Conservation (phyloP, 306 rosid genomes). For the Sindora glabra region DNA sequence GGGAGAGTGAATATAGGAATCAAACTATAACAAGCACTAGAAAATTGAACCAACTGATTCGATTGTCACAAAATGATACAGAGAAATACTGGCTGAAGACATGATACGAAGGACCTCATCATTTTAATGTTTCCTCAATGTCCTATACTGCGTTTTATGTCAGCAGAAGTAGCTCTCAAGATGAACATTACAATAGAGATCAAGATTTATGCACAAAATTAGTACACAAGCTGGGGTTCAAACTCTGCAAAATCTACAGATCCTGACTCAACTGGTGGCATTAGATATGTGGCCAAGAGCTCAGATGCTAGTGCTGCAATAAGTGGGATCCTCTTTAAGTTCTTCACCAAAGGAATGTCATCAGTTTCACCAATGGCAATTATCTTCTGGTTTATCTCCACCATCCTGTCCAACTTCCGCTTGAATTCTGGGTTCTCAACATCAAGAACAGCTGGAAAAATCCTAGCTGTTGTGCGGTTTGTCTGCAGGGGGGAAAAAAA, state of each 20-base stretch:
- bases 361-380: slow-evolving; percentile 59
- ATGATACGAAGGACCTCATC: slow-evolving; percentile 22
- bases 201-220: slow-evolving; percentile 32
- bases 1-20: too few relatives aligned
- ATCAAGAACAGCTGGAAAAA: slow-evolving; percentile 92
- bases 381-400: slow-evolving; percentile 68
- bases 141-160: slow-evolving; percentile 8
- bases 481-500: slow-evolving; percentile 67
- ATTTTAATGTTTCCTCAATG: slow-evolving; percentile 27
- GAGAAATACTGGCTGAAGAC: neutral
- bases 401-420: slow-evolving; percentile 85
- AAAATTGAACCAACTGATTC: neutral
- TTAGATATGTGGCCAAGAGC: slow-evolving; percentile 76
- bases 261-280: slow-evolving; percentile 95
- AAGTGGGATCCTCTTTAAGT: slow-evolving; percentile 86
- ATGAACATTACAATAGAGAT: slow-evolving; percentile 16
- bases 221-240: slow-evolving; percentile 81
- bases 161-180: slow-evolving; percentile 11
- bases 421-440: slow-evolving; percentile 98
- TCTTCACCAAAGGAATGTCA: slow-evolving; percentile 69
- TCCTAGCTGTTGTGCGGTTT: slow-evolving; percentile 90
- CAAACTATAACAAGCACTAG: neutral
- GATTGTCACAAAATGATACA: neutral
- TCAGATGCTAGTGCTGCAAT: slow-evolving; percentile 77
- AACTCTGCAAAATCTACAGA: slow-evolving; percentile 93